Percentiles rank a stretch among this genome's conserved stretches.
Conservation (phyloP, 176 grass and related monocot species). For the Calamus simplicifolius region DNA sequence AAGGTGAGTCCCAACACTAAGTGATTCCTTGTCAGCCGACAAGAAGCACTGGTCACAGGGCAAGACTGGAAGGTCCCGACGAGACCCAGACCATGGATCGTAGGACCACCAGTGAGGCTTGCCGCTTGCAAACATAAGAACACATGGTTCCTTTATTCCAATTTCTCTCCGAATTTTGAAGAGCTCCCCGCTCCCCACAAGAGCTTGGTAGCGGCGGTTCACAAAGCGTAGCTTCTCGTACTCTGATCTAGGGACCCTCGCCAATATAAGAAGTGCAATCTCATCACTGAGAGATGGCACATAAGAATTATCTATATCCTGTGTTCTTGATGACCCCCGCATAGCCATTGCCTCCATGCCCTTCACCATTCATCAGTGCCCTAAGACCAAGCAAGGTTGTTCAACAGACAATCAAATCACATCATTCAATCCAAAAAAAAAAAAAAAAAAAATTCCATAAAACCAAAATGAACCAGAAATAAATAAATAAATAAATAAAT, state of each 20-base stretch:
- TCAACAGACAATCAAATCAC: no score
- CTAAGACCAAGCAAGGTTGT: no score
- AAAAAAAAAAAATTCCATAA: no score
- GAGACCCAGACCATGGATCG: neutral
- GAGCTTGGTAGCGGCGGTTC: constrained; percentile 1
- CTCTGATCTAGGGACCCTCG: constrained; percentile 7
- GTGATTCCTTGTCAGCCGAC: neutral
- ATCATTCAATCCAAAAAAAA: no score
- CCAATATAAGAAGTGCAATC: constrained; percentile 1
- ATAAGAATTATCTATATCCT: constrained; percentile 3
- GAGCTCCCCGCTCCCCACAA: neutral
- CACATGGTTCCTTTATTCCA: constrained; percentile 3
- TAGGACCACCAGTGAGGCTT: constrained; percentile 10
- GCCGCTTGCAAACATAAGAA: constrained; percentile 4
- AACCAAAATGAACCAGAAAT: no score
- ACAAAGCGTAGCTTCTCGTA: neutral
- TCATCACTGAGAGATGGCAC: neutral
- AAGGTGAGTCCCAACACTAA: constrained; percentile 6
- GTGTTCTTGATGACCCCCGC: neutral
- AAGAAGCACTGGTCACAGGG: constrained; percentile 5
- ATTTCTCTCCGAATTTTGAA: neutral
- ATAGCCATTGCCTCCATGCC: no score
- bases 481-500: no score
- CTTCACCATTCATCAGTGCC: no score
- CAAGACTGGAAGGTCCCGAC: constrained; percentile 1